A percentile compares a stretch with the other conserved stretches of the same genome.
Conservation (phyloP, 2,329 filamentous ascomycete genomes). For the Arthroderma sp. region DNA sequence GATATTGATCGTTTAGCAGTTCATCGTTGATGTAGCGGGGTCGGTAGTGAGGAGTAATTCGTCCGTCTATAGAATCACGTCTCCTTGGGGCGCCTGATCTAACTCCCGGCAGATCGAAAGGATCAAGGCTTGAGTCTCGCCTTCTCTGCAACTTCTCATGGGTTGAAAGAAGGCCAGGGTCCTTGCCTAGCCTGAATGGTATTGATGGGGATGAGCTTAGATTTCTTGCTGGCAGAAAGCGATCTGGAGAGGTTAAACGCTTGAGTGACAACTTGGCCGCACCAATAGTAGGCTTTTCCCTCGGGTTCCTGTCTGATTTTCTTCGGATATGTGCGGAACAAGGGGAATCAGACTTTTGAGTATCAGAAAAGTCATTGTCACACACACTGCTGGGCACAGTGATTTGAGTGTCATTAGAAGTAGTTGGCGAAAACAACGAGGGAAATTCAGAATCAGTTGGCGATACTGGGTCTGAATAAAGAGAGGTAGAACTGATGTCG, state of each 20-base stretch:
- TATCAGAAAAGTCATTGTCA: background rate
- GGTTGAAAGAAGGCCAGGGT: conserved; percentile 31
- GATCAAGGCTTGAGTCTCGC: conserved; percentile 34
- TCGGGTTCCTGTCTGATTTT: no score
- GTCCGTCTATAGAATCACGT: conserved; percentile 9
- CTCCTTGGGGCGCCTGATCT: conserved; percentile 12
- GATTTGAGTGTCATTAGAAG: background rate
- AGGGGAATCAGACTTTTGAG: background rate
- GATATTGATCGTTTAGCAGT: conserved; percentile 7
- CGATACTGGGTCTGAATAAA: background rate
- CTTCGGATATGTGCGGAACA: no score
- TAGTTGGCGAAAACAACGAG: background rate
- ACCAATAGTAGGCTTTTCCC: background rate
- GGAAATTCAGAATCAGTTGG: conserved; percentile 1
- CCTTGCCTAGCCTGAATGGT: conserved; percentile 41
- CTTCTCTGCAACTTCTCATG: conserved; percentile 35
- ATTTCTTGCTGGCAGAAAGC: conserved; percentile 43
- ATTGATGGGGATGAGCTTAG: conserved; percentile 30
- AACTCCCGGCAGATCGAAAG: conserved; percentile 34
- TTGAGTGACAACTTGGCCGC: conserved; percentile 6
- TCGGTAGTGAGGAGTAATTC: conserved; percentile 18
- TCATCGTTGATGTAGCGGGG: conserved; percentile 23
- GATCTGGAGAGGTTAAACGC: conserved; percentile 35
- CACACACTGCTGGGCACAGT: background rate
- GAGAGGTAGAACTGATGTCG: background rate